phyloP scores from a whole-genome alignment of 805 yeast species.

The Candida piceae region DNA sequence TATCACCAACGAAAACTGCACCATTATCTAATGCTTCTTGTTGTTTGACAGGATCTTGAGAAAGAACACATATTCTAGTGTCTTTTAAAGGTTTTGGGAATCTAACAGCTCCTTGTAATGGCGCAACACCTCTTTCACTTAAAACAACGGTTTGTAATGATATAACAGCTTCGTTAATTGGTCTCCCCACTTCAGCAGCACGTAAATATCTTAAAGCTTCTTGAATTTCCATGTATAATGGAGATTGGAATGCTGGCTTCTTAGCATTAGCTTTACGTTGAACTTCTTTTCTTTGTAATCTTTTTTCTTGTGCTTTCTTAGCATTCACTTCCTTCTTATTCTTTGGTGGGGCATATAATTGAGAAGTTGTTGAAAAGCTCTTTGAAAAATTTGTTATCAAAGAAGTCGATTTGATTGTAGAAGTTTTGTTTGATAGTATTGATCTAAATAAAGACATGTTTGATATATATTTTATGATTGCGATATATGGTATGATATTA shows the following conservation, averaged over 20 bases:
- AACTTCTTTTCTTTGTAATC: constrained; percentile 21
- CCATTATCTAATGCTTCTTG: constrained; percentile 53
- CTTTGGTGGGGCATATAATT: constrained; percentile 23
- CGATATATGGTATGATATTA: no score
- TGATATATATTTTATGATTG: not conserved
- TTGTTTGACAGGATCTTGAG: constrained; percentile 48
- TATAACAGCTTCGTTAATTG: constrained; percentile 64
- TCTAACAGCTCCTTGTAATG: constrained; percentile 63
- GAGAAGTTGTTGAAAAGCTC: constrained; percentile 3
- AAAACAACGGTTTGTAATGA: constrained; percentile 59
- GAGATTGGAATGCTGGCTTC: constrained; percentile 41
- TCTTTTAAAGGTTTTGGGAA: constrained; percentile 71
- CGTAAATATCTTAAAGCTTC: constrained; percentile 73
- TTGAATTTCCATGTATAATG: constrained; percentile 67
- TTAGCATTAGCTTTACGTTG: constrained; percentile 32
- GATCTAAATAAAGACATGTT: not conserved
- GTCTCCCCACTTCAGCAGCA: constrained; percentile 88
- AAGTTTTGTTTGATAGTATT: not conserved
- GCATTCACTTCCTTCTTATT: constrained; percentile 23
- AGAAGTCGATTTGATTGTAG: not conserved
- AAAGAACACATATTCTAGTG: constrained; percentile 63
- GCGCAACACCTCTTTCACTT: constrained; percentile 73
- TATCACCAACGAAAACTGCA: constrained; percentile 67
- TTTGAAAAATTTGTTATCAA: not conserved
- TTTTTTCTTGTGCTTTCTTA: constrained; percentile 23